phyloP scores from a whole-genome alignment of 2,329 filamentous ascomycete genomes.

The Fusarium penzigii region DNA sequence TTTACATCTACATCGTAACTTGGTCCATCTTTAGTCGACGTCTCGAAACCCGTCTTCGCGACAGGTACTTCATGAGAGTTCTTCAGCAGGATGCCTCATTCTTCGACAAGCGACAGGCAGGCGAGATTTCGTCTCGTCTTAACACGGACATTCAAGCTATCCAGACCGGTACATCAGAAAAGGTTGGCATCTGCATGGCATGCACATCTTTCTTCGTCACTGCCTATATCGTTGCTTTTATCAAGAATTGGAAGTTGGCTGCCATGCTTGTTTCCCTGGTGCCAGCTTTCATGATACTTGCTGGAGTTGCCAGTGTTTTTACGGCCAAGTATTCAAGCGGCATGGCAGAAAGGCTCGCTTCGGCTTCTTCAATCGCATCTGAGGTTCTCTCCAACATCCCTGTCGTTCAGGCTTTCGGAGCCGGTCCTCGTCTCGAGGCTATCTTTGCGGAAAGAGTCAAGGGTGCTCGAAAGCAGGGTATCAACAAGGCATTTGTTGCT shows the following conservation, averaged over 20 bases:
- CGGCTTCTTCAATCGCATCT: constrained; percentile 62
- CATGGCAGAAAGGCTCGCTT: constrained; percentile 55
- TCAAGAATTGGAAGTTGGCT: constrained; percentile 62
- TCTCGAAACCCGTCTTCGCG: constrained; percentile 62
- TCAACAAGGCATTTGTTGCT: constrained; percentile 58
- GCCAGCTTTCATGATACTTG: constrained; percentile 63
- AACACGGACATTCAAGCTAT: constrained; percentile 67
- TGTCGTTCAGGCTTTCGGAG: constrained; percentile 65
- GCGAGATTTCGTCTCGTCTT: constrained; percentile 64
- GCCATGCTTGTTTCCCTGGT: constrained; percentile 64
- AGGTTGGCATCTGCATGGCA: constrained; percentile 65
- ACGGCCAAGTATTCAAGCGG: constrained; percentile 51
- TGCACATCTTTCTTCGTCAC: constrained; percentile 67
- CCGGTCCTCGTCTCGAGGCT: constrained; percentile 57
- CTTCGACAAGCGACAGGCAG: constrained; percentile 63
- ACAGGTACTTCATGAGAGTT: constrained; percentile 59
- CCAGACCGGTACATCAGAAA: constrained; percentile 69
- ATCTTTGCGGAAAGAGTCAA: constrained; percentile 58
- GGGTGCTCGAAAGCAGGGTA: constrained; percentile 50
- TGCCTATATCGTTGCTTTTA: constrained; percentile 67
- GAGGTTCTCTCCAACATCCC: constrained; percentile 61
- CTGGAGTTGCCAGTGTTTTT: constrained; percentile 55
- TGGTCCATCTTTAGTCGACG: constrained; percentile 67
- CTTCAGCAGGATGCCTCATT: constrained; percentile 63
- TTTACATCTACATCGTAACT: constrained; percentile 64